Percentiles rank a stretch among this genome's conserved stretches.
Conservation (phyloP, 2,329 filamentous ascomycete species). For the Chrysoporthe austroafricana region DNA sequence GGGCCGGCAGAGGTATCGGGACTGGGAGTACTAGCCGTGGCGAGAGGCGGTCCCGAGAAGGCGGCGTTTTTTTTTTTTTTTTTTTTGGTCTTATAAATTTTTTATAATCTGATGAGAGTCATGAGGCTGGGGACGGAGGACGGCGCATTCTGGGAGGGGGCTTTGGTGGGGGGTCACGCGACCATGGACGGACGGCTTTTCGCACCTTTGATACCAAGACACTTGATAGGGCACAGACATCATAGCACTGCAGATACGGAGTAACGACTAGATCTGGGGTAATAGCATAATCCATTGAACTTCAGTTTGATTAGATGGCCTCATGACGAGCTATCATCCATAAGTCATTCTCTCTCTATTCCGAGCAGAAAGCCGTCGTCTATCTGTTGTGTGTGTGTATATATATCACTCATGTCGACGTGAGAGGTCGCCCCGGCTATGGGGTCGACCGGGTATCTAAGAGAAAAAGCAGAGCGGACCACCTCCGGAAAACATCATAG, state of each 20-base stretch:
- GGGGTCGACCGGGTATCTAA: slow-evolving; percentile 27
- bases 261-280: neutral
- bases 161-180: neutral
- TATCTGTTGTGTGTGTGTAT: neutral
- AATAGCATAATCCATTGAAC: neutral
- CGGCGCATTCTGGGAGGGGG: neutral
- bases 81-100: neutral
- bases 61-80: neutral
- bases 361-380: no score
- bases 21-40: slow-evolving; percentile 13
- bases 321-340: neutral
- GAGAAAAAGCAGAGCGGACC: slow-evolving; percentile 9
- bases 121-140: neutral
- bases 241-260: neutral
- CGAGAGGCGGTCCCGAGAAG: no score
- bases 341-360: neutral
- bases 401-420: slow-evolving; percentile 10
- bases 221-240: no score
- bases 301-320: neutral
- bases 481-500: neutral
- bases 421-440: slow-evolving; percentile 15
- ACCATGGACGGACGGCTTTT: neutral
- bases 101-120: neutral
- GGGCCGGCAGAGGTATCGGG: slow-evolving; percentile 22
- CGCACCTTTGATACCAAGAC: no score